Percentiles rank a stretch among this genome's conserved stretches.
These are phyloP conservation scores for Skeletonema potamos DNA, from an alignment of 108 stramenopile species.

Conservation along the genomic window DNA sequence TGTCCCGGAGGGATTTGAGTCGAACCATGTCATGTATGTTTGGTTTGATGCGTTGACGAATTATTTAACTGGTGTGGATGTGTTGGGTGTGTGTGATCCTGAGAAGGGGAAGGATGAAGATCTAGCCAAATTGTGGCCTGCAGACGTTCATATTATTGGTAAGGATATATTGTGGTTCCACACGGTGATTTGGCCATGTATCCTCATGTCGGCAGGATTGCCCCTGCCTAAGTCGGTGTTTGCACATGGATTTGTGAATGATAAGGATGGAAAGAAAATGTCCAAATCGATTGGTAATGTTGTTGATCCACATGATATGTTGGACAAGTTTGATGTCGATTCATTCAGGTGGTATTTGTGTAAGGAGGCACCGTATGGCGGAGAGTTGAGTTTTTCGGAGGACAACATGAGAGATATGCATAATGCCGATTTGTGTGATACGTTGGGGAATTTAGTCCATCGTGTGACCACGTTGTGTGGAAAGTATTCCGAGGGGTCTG, in stretches of 20 bases:
- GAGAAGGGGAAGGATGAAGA: constrained; percentile 44
- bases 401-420: constrained; percentile 88
- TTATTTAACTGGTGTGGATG: constrained; percentile 93
- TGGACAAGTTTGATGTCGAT: constrained; percentile 89
- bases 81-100: constrained; percentile 54
- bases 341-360: constrained; percentile 94
- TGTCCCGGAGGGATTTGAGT: constrained; percentile 91
- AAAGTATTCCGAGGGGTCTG: constrained; percentile 83
- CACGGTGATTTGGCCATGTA: constrained; percentile 97
- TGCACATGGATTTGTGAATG: constrained; percentile 97
- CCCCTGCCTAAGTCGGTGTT: constrained; percentile 92
- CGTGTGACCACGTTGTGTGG: constrained; percentile 90
- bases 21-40: constrained; percentile 98
- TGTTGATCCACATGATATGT: constrained; percentile 94
- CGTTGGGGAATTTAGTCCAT: constrained; percentile 95
- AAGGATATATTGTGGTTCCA: constrained; percentile 99
- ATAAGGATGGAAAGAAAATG: constrained; percentile 98
- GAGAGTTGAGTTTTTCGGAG: constrained; percentile 88
- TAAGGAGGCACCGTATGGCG: constrained; percentile 94
- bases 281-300: constrained; percentile 97
- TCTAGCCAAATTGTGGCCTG: constrained; percentile 91
- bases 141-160: constrained; percentile 94
- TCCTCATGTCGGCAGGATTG: constrained; percentile 94
- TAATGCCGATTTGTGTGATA: constrained; percentile 96
- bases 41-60: constrained; percentile 99